phyloP scores from a whole-genome alignment of 192 early-diverging fungal species.

The Coemansia sp. region DNA sequence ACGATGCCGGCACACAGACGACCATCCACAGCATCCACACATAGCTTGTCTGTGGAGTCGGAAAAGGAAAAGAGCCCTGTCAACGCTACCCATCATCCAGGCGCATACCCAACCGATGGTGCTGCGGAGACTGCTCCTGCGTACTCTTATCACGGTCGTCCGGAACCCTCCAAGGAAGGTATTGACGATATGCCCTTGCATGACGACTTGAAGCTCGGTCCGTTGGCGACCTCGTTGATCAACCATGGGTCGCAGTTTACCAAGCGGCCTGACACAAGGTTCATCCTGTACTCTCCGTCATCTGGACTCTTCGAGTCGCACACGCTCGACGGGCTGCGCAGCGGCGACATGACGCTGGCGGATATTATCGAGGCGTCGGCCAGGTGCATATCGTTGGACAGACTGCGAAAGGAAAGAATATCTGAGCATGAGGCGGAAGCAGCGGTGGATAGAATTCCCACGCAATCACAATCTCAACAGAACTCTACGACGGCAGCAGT shows the following conservation, averaged over 20 bases:
- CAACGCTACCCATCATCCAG: background rate
- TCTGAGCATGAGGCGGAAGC: conserved; percentile 10
- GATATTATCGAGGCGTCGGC: conserved; percentile 48
- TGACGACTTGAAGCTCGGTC: conserved; percentile 14
- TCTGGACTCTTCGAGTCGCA: conserved; percentile 38
- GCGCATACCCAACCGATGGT: background rate
- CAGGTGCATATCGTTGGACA: conserved; percentile 23
- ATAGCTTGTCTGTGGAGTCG: background rate
- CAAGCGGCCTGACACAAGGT: conserved; percentile 16
- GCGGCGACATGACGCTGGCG: conserved; percentile 33
- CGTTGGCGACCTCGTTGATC: conserved; percentile 31
- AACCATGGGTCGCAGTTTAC: conserved; percentile 13
- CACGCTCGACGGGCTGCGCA: conserved; percentile 34
- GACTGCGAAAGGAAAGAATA: conserved; percentile 22
- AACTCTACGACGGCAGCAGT: background rate
- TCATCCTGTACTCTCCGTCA: conserved; percentile 46
- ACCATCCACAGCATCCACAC: background rate
- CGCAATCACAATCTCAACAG: background rate
- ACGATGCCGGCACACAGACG: background rate
- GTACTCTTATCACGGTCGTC: background rate
- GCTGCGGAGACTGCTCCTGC: background rate
- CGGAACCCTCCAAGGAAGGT: background rate
- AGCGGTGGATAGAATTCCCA: background rate
- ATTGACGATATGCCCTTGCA: background rate
- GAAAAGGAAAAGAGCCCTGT: background rate